phyloP scores from a whole-genome alignment of 2,329 filamentous ascomycete species.

The Neodidymelliopsis sp. region DNA sequence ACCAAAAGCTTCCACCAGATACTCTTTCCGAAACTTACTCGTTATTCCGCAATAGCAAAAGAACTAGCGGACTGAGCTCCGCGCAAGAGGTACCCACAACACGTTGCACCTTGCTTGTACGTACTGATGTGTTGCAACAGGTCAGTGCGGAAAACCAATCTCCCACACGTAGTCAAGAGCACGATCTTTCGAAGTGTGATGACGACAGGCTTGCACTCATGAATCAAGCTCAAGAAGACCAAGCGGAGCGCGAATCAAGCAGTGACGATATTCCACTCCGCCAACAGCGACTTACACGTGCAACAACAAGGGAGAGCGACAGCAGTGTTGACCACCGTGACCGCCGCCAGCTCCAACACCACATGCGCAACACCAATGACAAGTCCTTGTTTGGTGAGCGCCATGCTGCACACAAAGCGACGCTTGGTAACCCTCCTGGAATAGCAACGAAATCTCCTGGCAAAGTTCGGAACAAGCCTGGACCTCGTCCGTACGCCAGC shows the following conservation, averaged over 20 bases:
- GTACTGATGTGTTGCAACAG: background rate
- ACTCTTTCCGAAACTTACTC: background rate
- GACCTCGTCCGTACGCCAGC: constrained; percentile 22
- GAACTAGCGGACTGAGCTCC: background rate
- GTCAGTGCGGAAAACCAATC: background rate
- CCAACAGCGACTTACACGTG: constrained; percentile 3
- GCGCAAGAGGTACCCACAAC: background rate
- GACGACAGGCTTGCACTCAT: background rate
- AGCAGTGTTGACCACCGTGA: background rate
- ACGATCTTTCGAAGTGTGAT: background rate
- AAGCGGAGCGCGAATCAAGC: constrained; percentile 7
- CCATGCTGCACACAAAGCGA: background rate
- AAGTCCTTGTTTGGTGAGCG: background rate
- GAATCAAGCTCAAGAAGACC: constrained; percentile 3
- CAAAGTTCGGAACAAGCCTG: constrained; percentile 26
- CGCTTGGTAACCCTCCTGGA: constrained; percentile 9
- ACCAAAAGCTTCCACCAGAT: background rate
- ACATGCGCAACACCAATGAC: background rate
- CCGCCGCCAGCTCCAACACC: background rate
- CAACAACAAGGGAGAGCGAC: background rate
- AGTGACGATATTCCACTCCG: constrained; percentile 18
- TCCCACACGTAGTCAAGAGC: background rate
- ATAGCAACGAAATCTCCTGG: constrained; percentile 1
- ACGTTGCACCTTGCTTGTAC: background rate
- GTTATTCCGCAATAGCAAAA: background rate